A percentile compares a stretch with the other conserved stretches of the same genome.
phyloP scores from a whole-genome alignment of 805 yeast genomes.

The Candida anglica region DNA sequence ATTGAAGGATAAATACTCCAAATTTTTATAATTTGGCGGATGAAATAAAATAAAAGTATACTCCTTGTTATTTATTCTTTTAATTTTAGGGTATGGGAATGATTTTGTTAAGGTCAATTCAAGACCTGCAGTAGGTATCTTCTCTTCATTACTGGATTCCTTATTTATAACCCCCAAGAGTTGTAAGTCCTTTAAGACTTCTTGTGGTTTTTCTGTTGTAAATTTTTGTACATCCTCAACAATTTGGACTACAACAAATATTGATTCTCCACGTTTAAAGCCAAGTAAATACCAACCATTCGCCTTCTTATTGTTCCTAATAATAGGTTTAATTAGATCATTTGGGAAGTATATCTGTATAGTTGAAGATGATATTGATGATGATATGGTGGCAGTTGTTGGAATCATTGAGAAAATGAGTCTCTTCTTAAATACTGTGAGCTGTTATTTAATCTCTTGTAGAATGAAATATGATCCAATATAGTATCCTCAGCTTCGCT shows the following conservation, averaged over 20 bases:
- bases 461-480: constrained; percentile 10
- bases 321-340: constrained; percentile 22
- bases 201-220: too few species aligned
- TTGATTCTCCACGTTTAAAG: constrained; percentile 18
- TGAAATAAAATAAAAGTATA: constrained; percentile 41
- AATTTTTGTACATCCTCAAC: too few species aligned
- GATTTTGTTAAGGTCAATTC: background rate
- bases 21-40: constrained; percentile 64
- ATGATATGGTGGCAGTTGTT: too few species aligned
- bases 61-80: background rate
- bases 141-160: background rate
- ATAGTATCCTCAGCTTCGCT: constrained; percentile 4
- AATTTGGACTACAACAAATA: constrained; percentile 18
- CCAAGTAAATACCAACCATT: too few species aligned
- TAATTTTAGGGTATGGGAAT: constrained; percentile 12
- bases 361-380: too few species aligned
- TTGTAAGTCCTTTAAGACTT: constrained; percentile 11
- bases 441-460: constrained; percentile 32
- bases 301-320: too few species aligned
- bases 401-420: constrained; percentile 27
- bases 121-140: constrained; percentile 4
- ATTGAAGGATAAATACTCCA: constrained; percentile 74
- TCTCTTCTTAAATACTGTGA: constrained; percentile 40
- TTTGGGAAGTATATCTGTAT: constrained; percentile 32
- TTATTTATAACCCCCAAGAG: constrained; percentile 14